A percentile compares a stretch with the other conserved stretches of the same genome.
phyloP scores from a whole-genome alignment of 768 basidiomycete species.

The Lactifluus piperatus region DNA sequence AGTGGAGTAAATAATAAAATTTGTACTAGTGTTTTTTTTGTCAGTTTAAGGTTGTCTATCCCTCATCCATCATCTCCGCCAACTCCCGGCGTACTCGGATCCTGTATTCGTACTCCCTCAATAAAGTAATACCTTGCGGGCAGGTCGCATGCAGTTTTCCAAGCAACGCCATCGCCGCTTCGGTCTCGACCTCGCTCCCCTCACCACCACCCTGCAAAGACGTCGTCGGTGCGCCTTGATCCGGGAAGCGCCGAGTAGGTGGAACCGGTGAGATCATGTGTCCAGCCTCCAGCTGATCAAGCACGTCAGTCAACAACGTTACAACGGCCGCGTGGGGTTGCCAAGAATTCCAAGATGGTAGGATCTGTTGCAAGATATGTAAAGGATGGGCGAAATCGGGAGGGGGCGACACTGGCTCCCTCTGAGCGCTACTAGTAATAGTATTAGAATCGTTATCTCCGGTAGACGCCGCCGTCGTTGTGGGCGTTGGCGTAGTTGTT shows the following conservation, averaged over 20 bases:
- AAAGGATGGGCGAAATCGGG: constrained; percentile 52
- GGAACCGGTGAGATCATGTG: constrained; percentile 37
- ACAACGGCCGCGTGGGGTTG: constrained; percentile 47
- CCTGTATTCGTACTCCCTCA: constrained; percentile 45
- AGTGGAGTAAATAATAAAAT: constrained; percentile 18
- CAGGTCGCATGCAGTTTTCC: constrained; percentile 21
- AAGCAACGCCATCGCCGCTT: not conserved
- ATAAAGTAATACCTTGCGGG: constrained; percentile 36
- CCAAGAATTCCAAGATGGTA: constrained; percentile 61
- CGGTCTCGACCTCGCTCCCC: constrained; percentile 5
- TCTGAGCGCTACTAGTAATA: constrained; percentile 16
- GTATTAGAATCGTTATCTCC: too few species aligned
- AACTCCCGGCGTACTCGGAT: constrained; percentile 27
- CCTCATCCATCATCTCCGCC: constrained; percentile 12
- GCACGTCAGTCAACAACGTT: constrained; percentile 36
- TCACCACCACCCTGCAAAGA: constrained; percentile 4
- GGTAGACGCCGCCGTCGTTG: too few species aligned
- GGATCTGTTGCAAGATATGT: constrained; percentile 50
- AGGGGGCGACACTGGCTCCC: not conserved
- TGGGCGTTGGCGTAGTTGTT: not conserved
- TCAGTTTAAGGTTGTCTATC: not conserved
- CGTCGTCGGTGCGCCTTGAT: constrained; percentile 21
- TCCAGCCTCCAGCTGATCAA: constrained; percentile 44
- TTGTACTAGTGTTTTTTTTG: constrained; percentile 15
- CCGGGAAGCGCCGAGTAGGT: constrained; percentile 13